Conservation (phyloP, 2,329 filamentous ascomycete genomes). For the Aspergillus fumigatiaffinis region DNA sequence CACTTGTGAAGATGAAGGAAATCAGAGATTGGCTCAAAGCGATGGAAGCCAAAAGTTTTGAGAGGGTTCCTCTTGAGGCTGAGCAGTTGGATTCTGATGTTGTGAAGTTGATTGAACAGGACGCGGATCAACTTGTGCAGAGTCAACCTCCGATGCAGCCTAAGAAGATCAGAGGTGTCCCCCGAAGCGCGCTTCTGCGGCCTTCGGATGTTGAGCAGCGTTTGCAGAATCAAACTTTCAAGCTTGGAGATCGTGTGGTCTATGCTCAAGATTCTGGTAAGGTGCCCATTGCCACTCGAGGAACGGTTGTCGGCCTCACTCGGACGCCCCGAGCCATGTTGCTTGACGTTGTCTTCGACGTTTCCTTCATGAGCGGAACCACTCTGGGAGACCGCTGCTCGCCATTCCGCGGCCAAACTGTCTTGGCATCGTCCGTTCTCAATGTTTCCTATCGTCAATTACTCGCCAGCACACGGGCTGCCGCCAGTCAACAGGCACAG, state of each 20-base stretch:
- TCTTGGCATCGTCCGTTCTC: slow-evolving; percentile 79
- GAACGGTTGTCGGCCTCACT: slow-evolving; percentile 93
- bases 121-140: slow-evolving; percentile 62
- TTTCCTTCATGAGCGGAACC: slow-evolving; percentile 94
- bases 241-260: slow-evolving; percentile 83
- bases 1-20: slow-evolving; percentile 81
- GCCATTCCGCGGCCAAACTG: slow-evolving; percentile 89
- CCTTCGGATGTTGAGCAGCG: slow-evolving; percentile 95
- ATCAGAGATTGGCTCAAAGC: slow-evolving; percentile 91
- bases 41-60: slow-evolving; percentile 85
- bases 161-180: slow-evolving; percentile 74
- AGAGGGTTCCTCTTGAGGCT: slow-evolving; percentile 91
- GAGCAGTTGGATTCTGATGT: slow-evolving; percentile 92
- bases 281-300: slow-evolving; percentile 85
- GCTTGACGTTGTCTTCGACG: slow-evolving; percentile 89
- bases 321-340: slow-evolving; percentile 77
- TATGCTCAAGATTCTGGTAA: slow-evolving; percentile 92
- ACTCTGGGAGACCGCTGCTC: slow-evolving; percentile 86
- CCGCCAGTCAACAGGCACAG: slow-evolving; percentile 49
- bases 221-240: slow-evolving; percentile 77
- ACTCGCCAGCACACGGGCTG: slow-evolving; percentile 52
- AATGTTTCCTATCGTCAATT: slow-evolving; percentile 83
- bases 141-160: slow-evolving; percentile 53
- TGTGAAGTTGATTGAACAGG: slow-evolving; percentile 73
- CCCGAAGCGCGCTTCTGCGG: slow-evolving; percentile 81